Percentiles rank a stretch among this genome's conserved stretches.
Evolutionary conservation across 495 filamentous ascomycete genomes (phyloP).

Genomic region (Aspergillus kassunensis): DNA sequence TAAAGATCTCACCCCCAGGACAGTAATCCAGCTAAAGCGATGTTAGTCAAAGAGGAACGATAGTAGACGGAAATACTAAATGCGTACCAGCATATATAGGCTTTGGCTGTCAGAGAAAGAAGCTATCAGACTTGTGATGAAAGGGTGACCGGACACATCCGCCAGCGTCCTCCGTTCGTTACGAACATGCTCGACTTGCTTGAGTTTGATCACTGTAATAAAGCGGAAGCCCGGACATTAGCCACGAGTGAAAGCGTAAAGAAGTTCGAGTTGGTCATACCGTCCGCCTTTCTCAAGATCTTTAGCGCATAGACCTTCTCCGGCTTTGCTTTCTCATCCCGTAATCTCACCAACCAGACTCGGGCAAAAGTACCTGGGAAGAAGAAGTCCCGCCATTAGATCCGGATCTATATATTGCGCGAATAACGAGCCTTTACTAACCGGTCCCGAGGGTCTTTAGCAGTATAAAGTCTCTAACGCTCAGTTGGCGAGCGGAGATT

Average conservation of each 20-base stretch:
- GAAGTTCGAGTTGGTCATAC: constrained; percentile 29
- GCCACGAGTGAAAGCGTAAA: constrained; percentile 8
- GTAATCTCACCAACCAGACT: constrained; percentile 79
- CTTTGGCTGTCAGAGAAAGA: constrained; percentile 87
- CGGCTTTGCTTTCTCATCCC: constrained; percentile 50
- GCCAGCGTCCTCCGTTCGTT: constrained; percentile 87
- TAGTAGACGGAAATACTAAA: not conserved
- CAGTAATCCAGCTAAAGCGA: constrained; percentile 70
- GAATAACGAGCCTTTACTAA: constrained; percentile 31
- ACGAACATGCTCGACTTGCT: constrained; percentile 96
- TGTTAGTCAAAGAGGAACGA: constrained; percentile 19
- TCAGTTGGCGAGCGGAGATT: constrained; percentile 50
- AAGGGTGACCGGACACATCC: constrained; percentile 86
- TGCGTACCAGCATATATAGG: constrained; percentile 82
- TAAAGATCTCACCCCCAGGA: constrained; percentile 94
- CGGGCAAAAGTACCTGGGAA: constrained; percentile 85
- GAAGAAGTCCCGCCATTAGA: constrained; percentile 29
- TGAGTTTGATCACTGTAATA: constrained; percentile 79
- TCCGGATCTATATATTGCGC: constrained; percentile 15
- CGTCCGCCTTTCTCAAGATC: constrained; percentile 84
- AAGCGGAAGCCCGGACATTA: not conserved
- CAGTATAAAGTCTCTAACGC: constrained; percentile 72
- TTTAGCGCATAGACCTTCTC: constrained; percentile 88
- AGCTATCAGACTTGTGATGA: constrained; percentile 86
- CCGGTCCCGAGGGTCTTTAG: constrained; percentile 90